Base-by-base conservation (phyloP, 371 early-diverging fungal species). In the Mycotypha africana region DNA sequence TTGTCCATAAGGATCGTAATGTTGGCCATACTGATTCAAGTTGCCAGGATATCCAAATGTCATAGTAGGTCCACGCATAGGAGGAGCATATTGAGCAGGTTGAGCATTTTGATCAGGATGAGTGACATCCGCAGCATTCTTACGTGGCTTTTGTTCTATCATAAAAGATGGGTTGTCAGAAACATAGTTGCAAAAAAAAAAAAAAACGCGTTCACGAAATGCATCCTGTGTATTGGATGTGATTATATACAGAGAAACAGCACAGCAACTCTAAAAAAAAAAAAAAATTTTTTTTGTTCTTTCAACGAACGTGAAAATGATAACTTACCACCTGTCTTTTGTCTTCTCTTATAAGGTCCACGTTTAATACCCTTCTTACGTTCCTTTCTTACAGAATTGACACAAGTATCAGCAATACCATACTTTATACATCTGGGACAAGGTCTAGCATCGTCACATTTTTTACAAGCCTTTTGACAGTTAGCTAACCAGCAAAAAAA, bases 401-500 rank as follows among this genome's bases (percentile, higher is more conserved):
- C 76, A 57, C 95, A 94, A 4, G 86, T 74, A 12, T 82, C 84
- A 2, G 66, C 72, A 25, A 92, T 57, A 30, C 81, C 84, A 46
- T 86, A 82, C 53, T 82, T 85, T 53, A 90, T 66, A 60, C 95
- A 94, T 25, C 95, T 82, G 49, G 74, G 68, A 60, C 95, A 94
- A 1, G 95, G 95, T 51, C 95, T 68, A 15, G 77, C 79, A 46
- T 91, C 85, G 56, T 92, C 93, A 61, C 95, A 94, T 61, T 91
- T 93, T 61, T 94, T 94, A 70, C 95, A 94, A 0, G 93, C 91
- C 53, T 85, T 85, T 67, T 92, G 89, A 59, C 95, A 94, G 51
- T 93, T 91, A 53, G 86, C 87, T 78, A 58, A n/a, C n/a, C n/a
- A n/a, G n/a, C n/a, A n/a, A n/a, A n/a, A n/a, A n/a, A n/a, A n/a